These are phyloP conservation scores for Flaveria linearis DNA, from an alignment of 129 eudicot genomes.

Conservation along the genomic window DNA sequence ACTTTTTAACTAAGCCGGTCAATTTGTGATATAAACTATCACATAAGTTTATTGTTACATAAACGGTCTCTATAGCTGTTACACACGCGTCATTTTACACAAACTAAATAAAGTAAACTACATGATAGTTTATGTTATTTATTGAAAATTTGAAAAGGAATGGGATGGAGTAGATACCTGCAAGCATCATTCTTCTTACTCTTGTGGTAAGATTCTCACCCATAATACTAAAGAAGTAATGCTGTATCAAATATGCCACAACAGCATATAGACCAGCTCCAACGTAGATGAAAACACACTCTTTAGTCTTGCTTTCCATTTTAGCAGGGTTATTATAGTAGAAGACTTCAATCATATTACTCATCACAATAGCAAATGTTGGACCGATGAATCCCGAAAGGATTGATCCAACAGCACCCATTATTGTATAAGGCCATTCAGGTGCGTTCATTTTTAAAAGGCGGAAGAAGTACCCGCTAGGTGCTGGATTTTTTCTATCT, in stretches of 20 bases:
- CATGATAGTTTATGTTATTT: not conserved
- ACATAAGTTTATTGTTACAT: too few species aligned
- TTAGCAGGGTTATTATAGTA: constrained; percentile 64
- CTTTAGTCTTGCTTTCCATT: constrained; percentile 95
- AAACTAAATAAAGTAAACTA: too few species aligned
- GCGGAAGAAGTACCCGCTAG: constrained; percentile 69
- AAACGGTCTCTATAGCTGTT: too few species aligned
- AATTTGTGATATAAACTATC: too few species aligned
- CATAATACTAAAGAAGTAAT: constrained; percentile 97
- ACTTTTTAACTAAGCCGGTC: too few species aligned
- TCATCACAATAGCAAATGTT: constrained; percentile 95
- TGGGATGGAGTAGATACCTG: constrained; percentile 45
- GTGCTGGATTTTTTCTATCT: constrained; percentile 82
- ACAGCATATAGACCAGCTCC: constrained; percentile 96
- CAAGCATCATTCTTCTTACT: constrained; percentile 97
- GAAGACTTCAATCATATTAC: constrained; percentile 96
- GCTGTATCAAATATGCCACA: constrained; percentile 88
- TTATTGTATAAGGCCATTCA: constrained; percentile 93
- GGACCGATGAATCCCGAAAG: constrained; percentile 96
- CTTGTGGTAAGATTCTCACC: constrained; percentile 96
- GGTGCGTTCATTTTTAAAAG: constrained; percentile 87
- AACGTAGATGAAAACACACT: constrained; percentile 81
- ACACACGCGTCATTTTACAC: too few species aligned
- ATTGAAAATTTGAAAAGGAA: not conserved
- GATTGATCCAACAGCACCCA: constrained; percentile 92